phyloP scores from a whole-genome alignment of 208 protist species.

The Trichomonas vaginalis region DNA sequence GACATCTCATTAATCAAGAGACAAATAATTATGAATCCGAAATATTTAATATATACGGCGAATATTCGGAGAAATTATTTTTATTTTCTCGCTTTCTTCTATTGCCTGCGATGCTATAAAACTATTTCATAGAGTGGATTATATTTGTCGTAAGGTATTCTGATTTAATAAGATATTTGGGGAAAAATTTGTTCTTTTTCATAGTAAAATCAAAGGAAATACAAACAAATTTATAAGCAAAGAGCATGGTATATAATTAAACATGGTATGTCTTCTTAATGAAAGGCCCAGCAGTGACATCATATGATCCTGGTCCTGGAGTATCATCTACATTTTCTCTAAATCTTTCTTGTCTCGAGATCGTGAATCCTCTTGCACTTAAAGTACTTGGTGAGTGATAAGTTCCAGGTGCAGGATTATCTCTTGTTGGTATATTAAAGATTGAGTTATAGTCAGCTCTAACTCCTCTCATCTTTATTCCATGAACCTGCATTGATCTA shows the following conservation, averaged over 20 bases:
- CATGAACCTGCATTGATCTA: background rate
- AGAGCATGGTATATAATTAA: too few relatives aligned
- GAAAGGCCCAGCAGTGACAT: background rate
- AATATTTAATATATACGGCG: background rate
- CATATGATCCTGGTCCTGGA: background rate
- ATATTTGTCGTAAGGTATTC: background rate
- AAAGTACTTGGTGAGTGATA: background rate
- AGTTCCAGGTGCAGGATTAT: background rate
- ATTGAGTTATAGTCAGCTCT: background rate
- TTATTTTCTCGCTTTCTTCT: background rate
- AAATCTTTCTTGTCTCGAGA: background rate
- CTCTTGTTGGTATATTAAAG: background rate
- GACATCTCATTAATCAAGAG: background rate
- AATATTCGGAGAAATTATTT: background rate
- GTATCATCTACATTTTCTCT: background rate
- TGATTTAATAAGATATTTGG: background rate
- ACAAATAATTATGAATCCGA: background rate
- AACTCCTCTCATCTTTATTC: background rate
- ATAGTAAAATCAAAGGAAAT: background rate
- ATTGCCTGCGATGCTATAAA: background rate
- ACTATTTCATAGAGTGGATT: too few relatives aligned
- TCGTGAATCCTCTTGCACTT: background rate
- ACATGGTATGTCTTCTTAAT: background rate
- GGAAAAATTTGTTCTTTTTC: background rate
- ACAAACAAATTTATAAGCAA: too few relatives aligned